A percentile compares a stretch with the other conserved stretches of the same genome.
phyloP scores from a whole-genome alignment of 352 stramenopile species.

The Pythium grandisporangium region DNA sequence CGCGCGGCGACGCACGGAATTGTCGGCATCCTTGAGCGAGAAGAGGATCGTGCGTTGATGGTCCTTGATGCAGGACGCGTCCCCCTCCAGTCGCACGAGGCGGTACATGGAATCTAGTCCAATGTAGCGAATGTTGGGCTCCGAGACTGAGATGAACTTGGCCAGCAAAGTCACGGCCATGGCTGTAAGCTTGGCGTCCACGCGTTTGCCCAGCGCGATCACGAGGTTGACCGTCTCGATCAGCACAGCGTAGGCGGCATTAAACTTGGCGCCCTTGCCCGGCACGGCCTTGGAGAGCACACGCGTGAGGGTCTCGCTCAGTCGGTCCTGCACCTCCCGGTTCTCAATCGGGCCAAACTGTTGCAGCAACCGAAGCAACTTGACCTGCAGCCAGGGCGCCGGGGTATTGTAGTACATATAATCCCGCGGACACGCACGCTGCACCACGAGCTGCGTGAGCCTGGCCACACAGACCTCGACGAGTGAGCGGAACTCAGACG shows the following conservation, averaged over 20 bases:
- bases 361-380: conserved; percentile 90
- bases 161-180: conserved; percentile 91
- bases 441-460: conserved; percentile 89
- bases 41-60: conserved; percentile 94
- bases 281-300: conserved; percentile 88
- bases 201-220: conserved; percentile 87
- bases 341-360: conserved; percentile 80
- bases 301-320: conserved; percentile 89
- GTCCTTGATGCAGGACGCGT: conserved; percentile 85
- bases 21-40: conserved; percentile 95
- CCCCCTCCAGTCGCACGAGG: conserved; percentile 85
- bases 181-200: conserved; percentile 82
- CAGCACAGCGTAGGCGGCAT: conserved; percentile 94
- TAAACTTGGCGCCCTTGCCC: conserved; percentile 88
- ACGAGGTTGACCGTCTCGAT: conserved; percentile 98
- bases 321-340: conserved; percentile 35
- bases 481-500: conserved; percentile 84
- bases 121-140: conserved; percentile 97
- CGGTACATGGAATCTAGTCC: conserved; percentile 95
- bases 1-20: conserved; percentile 92
- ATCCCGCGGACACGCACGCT: conserved; percentile 89
- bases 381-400: conserved; percentile 95
- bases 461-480: conserved; percentile 92
- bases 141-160: conserved; percentile 96
- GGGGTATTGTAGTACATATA: conserved; percentile 98